Percentiles rank a stretch among this genome's conserved stretches.
phyloP scores from a whole-genome alignment of 768 basidiomycete species.

The Crepidotus variabilis region DNA sequence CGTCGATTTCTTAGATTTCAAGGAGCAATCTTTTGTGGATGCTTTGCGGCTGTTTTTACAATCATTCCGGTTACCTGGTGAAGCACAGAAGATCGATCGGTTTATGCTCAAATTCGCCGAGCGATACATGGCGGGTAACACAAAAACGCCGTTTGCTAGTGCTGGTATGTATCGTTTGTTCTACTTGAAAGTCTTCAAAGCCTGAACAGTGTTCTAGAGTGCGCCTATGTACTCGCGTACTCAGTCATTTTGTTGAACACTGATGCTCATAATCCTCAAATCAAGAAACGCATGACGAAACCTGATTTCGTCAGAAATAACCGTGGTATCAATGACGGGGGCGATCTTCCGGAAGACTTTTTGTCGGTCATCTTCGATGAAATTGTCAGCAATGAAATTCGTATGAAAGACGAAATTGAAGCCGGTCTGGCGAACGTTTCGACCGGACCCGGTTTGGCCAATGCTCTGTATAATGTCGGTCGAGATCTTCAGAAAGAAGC shows the following conservation, averaged over 20 bases:
- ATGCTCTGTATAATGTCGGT: conserved; percentile 84
- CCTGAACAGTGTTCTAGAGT: conserved; percentile 46
- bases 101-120: conserved; percentile 99
- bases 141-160: conserved; percentile 84
- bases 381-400: conserved; percentile 88
- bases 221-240: conserved; percentile 93
- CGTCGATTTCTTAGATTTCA: conserved; percentile 89
- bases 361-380: conserved; percentile 82
- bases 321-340: conserved; percentile 90
- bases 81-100: conserved; percentile 97
- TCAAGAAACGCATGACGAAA: conserved; percentile 94
- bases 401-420: conserved; percentile 98
- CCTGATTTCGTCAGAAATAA: conserved; percentile 92
- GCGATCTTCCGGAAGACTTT: conserved; percentile 84
- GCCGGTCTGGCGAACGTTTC: conserved; percentile 38
- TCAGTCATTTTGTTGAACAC: conserved; percentile 96
- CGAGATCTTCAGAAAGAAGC: conserved; percentile 95
- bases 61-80: conserved; percentile 94
- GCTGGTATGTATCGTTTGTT: conserved; percentile 58
- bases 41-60: conserved; percentile 90
- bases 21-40: conserved; percentile 76
- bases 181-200: not conserved
- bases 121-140: conserved; percentile 88
- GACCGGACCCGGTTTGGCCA: conserved; percentile 70
- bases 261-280: conserved; percentile 92